Percentiles rank a stretch among this genome's conserved stretches.
These are phyloP conservation scores for Fonsecaea erecta DNA, from an alignment of 2,329 filamentous ascomycete species.

Conservation along the genomic window DNA sequence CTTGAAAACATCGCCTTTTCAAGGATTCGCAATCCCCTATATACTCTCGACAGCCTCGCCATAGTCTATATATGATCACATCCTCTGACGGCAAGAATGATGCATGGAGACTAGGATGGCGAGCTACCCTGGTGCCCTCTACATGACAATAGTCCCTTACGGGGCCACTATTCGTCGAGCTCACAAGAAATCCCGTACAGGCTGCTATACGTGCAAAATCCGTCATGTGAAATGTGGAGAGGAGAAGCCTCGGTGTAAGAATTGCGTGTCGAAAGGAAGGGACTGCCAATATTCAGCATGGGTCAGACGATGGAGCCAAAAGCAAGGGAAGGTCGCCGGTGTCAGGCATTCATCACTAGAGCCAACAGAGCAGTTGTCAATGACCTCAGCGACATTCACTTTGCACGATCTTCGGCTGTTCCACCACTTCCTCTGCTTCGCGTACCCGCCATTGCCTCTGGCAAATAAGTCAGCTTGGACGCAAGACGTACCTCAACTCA, in stretches of 20 bases:
- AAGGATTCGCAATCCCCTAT: background rate
- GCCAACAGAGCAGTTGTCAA: background rate
- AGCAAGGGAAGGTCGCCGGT: background rate
- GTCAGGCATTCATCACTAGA: background rate
- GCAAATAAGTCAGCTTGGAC: slow-evolving; percentile 69
- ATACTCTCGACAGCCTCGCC: background rate
- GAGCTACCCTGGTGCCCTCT: slow-evolving; percentile 4
- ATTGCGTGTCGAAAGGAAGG: slow-evolving; percentile 5
- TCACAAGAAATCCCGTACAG: slow-evolving; percentile 23
- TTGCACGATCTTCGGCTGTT: slow-evolving; percentile 54
- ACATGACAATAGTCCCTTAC: background rate
- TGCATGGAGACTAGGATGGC: background rate
- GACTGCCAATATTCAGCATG: slow-evolving; percentile 15
- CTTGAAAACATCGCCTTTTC: background rate
- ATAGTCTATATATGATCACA: background rate
- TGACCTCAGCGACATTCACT: slow-evolving; percentile 3
- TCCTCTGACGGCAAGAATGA: background rate
- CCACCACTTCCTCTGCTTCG: slow-evolving; percentile 56
- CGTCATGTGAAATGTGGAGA: slow-evolving; percentile 23
- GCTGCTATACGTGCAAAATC: slow-evolving; percentile 24
- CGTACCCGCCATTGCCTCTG: slow-evolving; percentile 66
- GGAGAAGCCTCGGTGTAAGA: slow-evolving; percentile 12
- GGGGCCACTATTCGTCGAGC: slow-evolving; percentile 1
- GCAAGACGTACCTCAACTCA: slow-evolving; percentile 67
- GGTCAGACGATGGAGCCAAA: background rate